Base-by-base conservation (phyloP, 108 stramenopile genomes). In the Cyclostephanos tholiformis region DNA sequence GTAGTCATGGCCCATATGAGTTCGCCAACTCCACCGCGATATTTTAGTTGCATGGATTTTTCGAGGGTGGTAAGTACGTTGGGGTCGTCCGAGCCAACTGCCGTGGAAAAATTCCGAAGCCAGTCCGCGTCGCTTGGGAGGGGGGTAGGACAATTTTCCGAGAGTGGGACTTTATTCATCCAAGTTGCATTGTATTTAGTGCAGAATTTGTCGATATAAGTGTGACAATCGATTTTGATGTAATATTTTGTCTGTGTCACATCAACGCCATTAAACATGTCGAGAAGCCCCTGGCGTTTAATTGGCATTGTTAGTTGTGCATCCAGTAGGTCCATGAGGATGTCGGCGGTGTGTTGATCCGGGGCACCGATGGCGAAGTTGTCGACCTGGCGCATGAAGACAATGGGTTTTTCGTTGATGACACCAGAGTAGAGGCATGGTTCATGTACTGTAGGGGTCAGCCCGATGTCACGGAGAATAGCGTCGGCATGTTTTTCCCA, bases 1-100 rank as follows among this genome's bases (percentile, higher is more conserved):
- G 32, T 32, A 4, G 32, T 32, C 32, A 32, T 32, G 3, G 32
- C 32, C 32, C 41, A 85, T 3, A 79, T 63, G 20, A 85, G 53
- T 76, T 85, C 85, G 3, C 85, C 85, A 61, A 79, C 50, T 7
- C 71, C 61, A 11, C 26, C 48, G 20, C 77, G 64, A 67, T 82
- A 82, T 57, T 38, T 29, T 29, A 76, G 72, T 16, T 38, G 65
- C 65, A 73, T 66, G 6, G 48, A n/a, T 46, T 44, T 67, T 22
- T 73, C 65, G 16, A 79, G 66, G 14, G 56, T 43, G 6, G 3
- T 29, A 13, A 58, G 63, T 32, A 36, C 71, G 3, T 23, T 22
- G 9, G 62, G 63, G 32, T 30, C 3, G 16, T 13, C 13, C 2
- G 36, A 39, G 38, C 63, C 63, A n/a, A 8, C 32, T 19, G 30